These are phyloP conservation scores for Peronospora belbahrii DNA, from an alignment of 352 stramenopile genomes.

Conservation along the genomic window DNA sequence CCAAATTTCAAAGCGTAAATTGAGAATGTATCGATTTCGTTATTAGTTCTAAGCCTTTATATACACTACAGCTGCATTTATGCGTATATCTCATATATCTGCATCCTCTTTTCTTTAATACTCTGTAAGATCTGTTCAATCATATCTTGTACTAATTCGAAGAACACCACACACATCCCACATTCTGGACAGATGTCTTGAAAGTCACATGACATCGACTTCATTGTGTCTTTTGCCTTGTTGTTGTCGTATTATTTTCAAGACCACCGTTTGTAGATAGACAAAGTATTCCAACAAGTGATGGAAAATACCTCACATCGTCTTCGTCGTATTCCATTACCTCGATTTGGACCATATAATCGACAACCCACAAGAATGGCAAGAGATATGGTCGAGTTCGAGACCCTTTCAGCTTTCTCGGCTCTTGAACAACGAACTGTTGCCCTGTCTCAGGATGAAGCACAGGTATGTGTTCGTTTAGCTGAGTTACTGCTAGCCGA, in stretches of 20 bases:
- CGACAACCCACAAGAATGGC: neutral
- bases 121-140: neutral
- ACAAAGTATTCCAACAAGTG: neutral
- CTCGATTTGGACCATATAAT: conserved; percentile 5
- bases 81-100: neutral
- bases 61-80: neutral
- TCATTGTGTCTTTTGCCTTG: conserved; percentile 3
- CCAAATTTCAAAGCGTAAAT: conserved; percentile 3
- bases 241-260: no score
- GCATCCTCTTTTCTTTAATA: neutral
- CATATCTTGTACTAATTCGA: neutral
- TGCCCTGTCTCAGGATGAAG: conserved; percentile 48
- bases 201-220: neutral
- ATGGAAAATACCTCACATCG: conserved; percentile 12
- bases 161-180: no score
- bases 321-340: conserved; percentile 15
- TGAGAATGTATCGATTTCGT: neutral
- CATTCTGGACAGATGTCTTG: neutral
- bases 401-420: conserved; percentile 25
- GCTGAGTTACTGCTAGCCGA: conserved; percentile 35
- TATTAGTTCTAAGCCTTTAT: neutral
- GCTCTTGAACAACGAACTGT: conserved; percentile 29
- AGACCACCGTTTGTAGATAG: no score
- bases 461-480: conserved; percentile 32
- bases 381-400: conserved; percentile 24